phyloP scores from a whole-genome alignment of 306 rosid genomes.

The Sicyos edulis region DNA sequence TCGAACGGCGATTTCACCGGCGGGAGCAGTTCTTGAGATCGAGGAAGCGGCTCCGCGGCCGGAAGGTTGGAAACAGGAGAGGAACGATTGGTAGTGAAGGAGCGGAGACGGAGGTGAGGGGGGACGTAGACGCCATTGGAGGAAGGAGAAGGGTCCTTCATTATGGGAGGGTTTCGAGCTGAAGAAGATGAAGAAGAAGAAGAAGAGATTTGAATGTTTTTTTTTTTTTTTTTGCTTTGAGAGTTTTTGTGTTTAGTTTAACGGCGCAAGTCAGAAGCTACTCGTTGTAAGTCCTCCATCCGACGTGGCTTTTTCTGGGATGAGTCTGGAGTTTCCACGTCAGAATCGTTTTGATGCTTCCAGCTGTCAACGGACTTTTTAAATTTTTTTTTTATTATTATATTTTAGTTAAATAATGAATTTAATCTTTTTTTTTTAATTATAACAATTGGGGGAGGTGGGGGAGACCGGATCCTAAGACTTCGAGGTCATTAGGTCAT shows the following conservation, averaged over 20 bases:
- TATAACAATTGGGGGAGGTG: no score
- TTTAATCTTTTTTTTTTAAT: no score
- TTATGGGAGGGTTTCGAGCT: slow-evolving; percentile 38
- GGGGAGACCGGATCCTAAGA: no score
- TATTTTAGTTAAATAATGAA: no score
- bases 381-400: no score
- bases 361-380: neutral
- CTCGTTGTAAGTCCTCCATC: slow-evolving; percentile 2
- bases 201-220: neutral
- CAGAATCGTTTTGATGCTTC: neutral
- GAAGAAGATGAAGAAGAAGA: slow-evolving; percentile 9
- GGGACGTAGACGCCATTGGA: slow-evolving; percentile 71
- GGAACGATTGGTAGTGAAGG: slow-evolving; percentile 37
- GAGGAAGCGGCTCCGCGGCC: slow-evolving; percentile 27
- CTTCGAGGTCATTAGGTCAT: no score
- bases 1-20: slow-evolving; percentile 19
- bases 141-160: slow-evolving; percentile 84
- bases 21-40: slow-evolving; percentile 35
- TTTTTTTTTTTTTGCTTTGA: neutral
- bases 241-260: neutral
- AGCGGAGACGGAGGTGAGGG: slow-evolving; percentile 81
- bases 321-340: neutral
- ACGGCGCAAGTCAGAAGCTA: slow-evolving; percentile 11
- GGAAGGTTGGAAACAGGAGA: slow-evolving; percentile 42
- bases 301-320: neutral